Evolutionary conservation across 768 basidiomycete species (phyloP), one percentile per base, ranked within the genome.

Genomic region (Kwoniella botswanensis): DNA sequence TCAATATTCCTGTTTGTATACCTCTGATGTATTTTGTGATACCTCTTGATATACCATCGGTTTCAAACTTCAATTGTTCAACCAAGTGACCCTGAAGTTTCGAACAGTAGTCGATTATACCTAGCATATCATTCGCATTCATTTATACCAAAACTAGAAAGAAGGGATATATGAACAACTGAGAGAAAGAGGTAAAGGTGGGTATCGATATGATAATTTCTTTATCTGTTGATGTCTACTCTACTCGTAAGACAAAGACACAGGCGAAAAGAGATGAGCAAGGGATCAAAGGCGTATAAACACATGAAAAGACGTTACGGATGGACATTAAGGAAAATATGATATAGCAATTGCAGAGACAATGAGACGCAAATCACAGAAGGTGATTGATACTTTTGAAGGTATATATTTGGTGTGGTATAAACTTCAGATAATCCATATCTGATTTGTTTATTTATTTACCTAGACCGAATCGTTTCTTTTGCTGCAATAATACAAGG

Each of bases 401-500:
- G 26, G 41, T 9, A 35, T 35, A 35, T 5, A 5, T 7, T 35
- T 35, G 6, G 35, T 5, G 22, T 64, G 63, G 26, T n/a, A 5
- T 12, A 29, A 64, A 26, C 11, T 13, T 4, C 42, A 57, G 21
- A 41, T 43, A 54, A 21, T 46, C 42, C 21, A 29, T 21, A 41
- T 50, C 21, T 67, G 56, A 58, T 24, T 58, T 15, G 50, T 21
- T 53, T 80, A 83, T 21, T 53, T 80, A 83, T 70, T 83, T 83
- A 65, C 83, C 83, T 35, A 84, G 71, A 69, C 83, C 83, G 75
- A 84, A 84, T 57, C 83, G 76, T 72, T 84, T 84, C 74, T 84
- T 84, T 74, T 81, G 71, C 72, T 76, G 54, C 57, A 70, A 26
- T 35, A 6, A 35, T 46, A 35, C 26, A 54, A 7, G 11, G 29